These are phyloP conservation scores for Acacia pycnantha DNA, from an alignment of 331 rosid genomes.

Conservation along the genomic window DNA sequence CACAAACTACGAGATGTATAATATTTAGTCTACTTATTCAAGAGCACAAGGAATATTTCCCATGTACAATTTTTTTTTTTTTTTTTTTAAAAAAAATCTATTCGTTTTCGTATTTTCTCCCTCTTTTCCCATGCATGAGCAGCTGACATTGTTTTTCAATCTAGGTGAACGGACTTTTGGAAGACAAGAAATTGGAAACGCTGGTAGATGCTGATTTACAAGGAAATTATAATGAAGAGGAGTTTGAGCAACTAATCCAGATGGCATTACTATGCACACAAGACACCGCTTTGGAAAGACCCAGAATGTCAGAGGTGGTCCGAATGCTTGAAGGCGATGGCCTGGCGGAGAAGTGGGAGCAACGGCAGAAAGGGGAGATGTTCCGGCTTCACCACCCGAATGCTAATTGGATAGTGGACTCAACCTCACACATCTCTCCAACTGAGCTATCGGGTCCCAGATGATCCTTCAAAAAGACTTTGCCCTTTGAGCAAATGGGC, in stretches of 20 bases:
- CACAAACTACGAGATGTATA: background rate
- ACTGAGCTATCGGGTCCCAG: slow-evolving; percentile 74
- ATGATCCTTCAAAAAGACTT: slow-evolving; percentile 33
- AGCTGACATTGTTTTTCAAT: background rate
- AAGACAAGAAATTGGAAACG: slow-evolving; percentile 58
- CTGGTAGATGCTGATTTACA: slow-evolving; percentile 60
- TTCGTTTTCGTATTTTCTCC: too few relatives aligned
- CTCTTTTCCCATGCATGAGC: background rate
- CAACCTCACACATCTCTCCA: slow-evolving; percentile 48
- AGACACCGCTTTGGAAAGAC: slow-evolving; percentile 59
- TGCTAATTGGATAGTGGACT: slow-evolving; percentile 49
- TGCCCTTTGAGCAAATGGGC: background rate
- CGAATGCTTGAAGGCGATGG: slow-evolving; percentile 87
- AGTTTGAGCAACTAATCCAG: slow-evolving; percentile 75
- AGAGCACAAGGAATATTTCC: background rate
- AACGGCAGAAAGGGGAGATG: slow-evolving; percentile 65
- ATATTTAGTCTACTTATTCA: background rate
- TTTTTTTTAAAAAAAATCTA: too few relatives aligned
- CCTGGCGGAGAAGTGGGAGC: slow-evolving; percentile 72
- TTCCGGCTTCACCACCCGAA: slow-evolving; percentile 42
- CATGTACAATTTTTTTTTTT: background rate
- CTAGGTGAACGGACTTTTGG: slow-evolving; percentile 67
- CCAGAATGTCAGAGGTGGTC: slow-evolving; percentile 79
- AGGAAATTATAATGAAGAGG: slow-evolving; percentile 47
- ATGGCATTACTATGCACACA: slow-evolving; percentile 74